Conservation (phyloP, 129 eudicot genomes). For the Chrysanthemum seticuspe region DNA sequence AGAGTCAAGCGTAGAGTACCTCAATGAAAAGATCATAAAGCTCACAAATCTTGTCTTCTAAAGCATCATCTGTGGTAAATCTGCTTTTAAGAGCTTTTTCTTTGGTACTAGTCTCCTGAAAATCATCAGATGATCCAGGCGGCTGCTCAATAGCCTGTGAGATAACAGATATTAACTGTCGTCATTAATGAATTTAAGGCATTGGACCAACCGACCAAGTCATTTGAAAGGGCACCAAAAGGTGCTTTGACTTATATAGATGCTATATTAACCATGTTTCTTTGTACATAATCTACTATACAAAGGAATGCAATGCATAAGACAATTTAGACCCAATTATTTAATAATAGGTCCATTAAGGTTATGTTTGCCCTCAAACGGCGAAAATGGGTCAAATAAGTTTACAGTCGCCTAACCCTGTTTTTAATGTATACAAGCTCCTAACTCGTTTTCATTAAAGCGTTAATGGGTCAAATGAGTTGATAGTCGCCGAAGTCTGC, state of each 20-base stretch:
- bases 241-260: background rate
- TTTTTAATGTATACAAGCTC: too few relatives aligned
- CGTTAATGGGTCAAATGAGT: too few relatives aligned
- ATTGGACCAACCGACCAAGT: background rate
- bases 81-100: constrained; percentile 54
- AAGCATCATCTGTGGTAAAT: constrained; percentile 61
- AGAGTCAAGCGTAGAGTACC: constrained; percentile 35
- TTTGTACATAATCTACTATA: background rate
- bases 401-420: too few relatives aligned
- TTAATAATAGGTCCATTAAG: too few relatives aligned
- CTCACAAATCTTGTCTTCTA: constrained; percentile 91
- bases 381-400: too few relatives aligned
- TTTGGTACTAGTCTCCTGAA: constrained; percentile 51
- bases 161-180: background rate
- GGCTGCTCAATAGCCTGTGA: constrained; percentile 62
- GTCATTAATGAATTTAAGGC: background rate
- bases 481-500: too few relatives aligned
- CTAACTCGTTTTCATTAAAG: too few relatives aligned
- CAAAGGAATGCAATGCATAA: too few relatives aligned
- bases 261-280: background rate
- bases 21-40: constrained; percentile 83
- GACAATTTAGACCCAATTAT: too few relatives aligned
- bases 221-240: background rate
- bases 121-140: constrained; percentile 67
- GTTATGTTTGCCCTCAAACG: too few relatives aligned